These are phyloP conservation scores for Cyclotella distinguenda DNA, from an alignment of 108 stramenopile species.

Conservation along the genomic window DNA sequence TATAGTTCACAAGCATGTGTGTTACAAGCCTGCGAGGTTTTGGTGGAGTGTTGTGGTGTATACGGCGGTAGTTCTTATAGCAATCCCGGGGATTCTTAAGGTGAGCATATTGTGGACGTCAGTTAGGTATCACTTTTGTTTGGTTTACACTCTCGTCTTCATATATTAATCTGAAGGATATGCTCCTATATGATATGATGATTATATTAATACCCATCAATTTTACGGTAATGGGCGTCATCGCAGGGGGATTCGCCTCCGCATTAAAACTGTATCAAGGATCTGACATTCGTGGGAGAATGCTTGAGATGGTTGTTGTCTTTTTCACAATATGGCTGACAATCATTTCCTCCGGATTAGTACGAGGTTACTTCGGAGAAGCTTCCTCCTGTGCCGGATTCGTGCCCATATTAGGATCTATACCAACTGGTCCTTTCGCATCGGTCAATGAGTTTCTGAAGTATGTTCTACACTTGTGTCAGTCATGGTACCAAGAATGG, in stretches of 20 bases:
- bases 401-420: neutral
- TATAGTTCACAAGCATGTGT: slow-evolving; percentile 91
- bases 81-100: slow-evolving; percentile 69
- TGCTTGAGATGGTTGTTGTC: slow-evolving; percentile 67
- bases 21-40: slow-evolving; percentile 85
- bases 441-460: neutral
- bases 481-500: slow-evolving; percentile 49
- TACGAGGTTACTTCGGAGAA: slow-evolving; percentile 77
- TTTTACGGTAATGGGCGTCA: slow-evolving; percentile 69
- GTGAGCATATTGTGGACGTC: slow-evolving; percentile 10
- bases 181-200: slow-evolving; percentile 76
- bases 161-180: slow-evolving; percentile 38
- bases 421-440: neutral
- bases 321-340: slow-evolving; percentile 65
- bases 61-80: slow-evolving; percentile 41
- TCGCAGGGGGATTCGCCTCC: slow-evolving; percentile 76
- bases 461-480: slow-evolving; percentile 13
- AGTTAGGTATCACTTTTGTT: neutral
- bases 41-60: slow-evolving; percentile 77
- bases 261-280: slow-evolving; percentile 60
- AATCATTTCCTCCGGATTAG: slow-evolving; percentile 65
- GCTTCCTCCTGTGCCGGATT: slow-evolving; percentile 56
- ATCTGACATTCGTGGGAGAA: slow-evolving; percentile 77
- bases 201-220: slow-evolving; percentile 62
- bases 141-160: neutral